Evolutionary conservation across 2,329 filamentous ascomycete genomes (phyloP), one percentile per base, ranked within the genome.

Genomic region (Ascochyta koolunga): DNA sequence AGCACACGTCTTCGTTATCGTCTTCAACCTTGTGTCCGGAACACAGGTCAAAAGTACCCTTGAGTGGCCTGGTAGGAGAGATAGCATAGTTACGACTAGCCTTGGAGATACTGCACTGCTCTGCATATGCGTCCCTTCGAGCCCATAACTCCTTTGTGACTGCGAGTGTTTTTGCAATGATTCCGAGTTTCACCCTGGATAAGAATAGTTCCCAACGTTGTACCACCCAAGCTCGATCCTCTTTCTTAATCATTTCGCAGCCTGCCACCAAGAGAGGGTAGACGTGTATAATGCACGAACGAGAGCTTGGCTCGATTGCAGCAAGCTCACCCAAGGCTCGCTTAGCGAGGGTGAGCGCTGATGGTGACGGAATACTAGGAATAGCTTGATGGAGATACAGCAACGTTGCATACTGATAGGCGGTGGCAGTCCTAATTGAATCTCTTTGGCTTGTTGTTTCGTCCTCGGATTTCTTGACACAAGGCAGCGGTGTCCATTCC

Each of bases 191-290:
- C 76, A 89, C 82, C 24, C 87, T 79, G 18, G 77, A 74, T 45
- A 80, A 79, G 78, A 90, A 87, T 3, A 80, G 76, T 4, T 75
- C 72, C 87, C 87, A 90, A 29, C 87, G 80, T 21, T 83, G 78
- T 37, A 81, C 76, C 2, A 89, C 84, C 86, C 86, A 90, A 25
- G 82, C 75, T 11, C 87, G 77, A 61, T 89, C 84, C 59, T 88
- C 85, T 13, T 77, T 74, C 3, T 79, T 79, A 21, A 80, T 77
- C 8, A 83, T 83, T 70, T 89, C 87, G 59, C 86, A 87, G 1
- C 87, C 86, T 3, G 87, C 88, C 0, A 83, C 85, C 58, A 89
- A 79, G 1, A 90, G 79, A 1, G 88, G 88, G 60, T 86, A 90
- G 53, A 89, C 88, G 33, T 90, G 87, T 2, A 89, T 82, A 39